Evolutionary conservation across 2,329 filamentous ascomycete genomes (phyloP).

Genomic region (Myriosclerotinia curreyana): DNA sequence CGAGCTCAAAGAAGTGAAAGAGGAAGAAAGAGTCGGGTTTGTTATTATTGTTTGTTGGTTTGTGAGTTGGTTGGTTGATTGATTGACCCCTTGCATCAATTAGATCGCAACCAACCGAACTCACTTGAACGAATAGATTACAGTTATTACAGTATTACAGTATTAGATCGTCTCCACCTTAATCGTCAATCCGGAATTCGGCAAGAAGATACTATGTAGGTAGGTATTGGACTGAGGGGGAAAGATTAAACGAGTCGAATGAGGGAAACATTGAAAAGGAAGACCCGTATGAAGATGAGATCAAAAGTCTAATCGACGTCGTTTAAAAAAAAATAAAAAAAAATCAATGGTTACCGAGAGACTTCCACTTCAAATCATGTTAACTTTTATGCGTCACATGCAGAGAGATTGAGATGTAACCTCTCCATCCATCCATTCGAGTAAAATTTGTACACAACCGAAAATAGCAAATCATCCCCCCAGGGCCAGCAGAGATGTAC

Average conservation of each 20-base stretch:
- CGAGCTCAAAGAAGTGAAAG: not conserved
- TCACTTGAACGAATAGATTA: not conserved
- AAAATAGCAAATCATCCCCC: slow-evolving; percentile 12
- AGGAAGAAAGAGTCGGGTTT: too few species aligned
- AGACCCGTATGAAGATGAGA: not conserved
- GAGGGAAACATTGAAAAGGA: not conserved
- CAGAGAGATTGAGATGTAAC: not conserved
- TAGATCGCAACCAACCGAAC: not conserved
- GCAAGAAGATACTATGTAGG: not conserved
- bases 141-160: too few species aligned
- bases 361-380: not conserved
- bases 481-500: not conserved
- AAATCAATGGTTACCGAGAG: too few species aligned
- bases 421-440: not conserved
- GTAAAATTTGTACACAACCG: slow-evolving; percentile 9
- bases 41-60: too few species aligned
- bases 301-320: not conserved
- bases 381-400: not conserved
- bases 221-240: too few species aligned
- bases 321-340: too few species aligned
- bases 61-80: not conserved
- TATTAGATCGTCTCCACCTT: not conserved
- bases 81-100: not conserved
- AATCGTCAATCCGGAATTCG: not conserved
- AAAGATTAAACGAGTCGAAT: not conserved